phyloP scores from a whole-genome alignment of 371 early-diverging fungal species.

The Apophysomyces variabilis region DNA sequence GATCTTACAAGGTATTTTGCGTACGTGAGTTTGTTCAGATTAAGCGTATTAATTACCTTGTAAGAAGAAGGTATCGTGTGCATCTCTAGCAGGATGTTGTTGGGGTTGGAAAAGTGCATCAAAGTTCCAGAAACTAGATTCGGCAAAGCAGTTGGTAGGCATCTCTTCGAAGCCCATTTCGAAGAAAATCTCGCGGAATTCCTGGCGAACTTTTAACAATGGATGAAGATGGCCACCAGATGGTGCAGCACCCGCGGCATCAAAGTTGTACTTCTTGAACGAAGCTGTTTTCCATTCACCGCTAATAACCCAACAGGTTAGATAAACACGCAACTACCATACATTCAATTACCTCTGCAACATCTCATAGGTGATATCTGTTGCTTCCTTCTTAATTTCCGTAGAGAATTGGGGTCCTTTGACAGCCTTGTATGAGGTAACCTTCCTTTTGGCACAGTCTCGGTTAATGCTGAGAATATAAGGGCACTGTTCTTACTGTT shows the following conservation, averaged over 20 bases:
- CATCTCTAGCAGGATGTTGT: conserved; percentile 99
- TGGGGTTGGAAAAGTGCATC: conserved; percentile 99
- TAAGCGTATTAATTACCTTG: conserved; percentile 41
- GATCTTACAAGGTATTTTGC: conserved; percentile 53
- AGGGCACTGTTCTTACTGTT: conserved; percentile 55
- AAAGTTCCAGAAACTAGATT: conserved; percentile 99
- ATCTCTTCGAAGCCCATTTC: conserved; percentile 99
- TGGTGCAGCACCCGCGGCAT: conserved; percentile 87
- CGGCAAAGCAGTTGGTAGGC: conserved; percentile 98
- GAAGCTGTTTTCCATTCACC: conserved; percentile 90
- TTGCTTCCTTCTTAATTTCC: conserved; percentile 83
- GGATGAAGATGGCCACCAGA: conserved; percentile 97
- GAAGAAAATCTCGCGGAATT: conserved; percentile 99
- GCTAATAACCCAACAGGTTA: conserved; percentile 33
- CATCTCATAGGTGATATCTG: conserved; percentile 98
- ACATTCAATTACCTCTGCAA: conserved; percentile 63
- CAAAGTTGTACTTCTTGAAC: conserved; percentile 99
- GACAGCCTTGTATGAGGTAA: conserved; percentile 80
- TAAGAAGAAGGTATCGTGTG: conserved; percentile 99
- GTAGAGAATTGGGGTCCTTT: conserved; percentile 93
- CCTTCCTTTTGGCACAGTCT: conserved; percentile 64
- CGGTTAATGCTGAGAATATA: conserved; percentile 12
- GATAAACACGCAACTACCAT: background rate
- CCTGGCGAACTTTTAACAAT: conserved; percentile 98
- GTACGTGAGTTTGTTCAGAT: background rate